Base-by-base conservation (phyloP, 139 green algal genomes). In the Limnomonas spitsbergensis region DNA sequence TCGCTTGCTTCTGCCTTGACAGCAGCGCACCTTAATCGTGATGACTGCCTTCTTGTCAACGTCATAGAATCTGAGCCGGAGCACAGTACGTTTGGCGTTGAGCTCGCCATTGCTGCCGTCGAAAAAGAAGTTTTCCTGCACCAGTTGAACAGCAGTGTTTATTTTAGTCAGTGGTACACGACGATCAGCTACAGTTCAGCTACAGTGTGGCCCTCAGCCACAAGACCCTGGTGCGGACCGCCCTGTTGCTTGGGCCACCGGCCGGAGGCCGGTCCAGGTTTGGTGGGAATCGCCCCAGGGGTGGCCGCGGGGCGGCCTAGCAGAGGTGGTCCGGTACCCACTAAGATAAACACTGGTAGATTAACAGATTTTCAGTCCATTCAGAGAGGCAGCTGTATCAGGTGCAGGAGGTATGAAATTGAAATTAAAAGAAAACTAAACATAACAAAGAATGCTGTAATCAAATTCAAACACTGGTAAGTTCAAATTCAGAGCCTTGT, bases 61-160 rank as follows among this genome's bases (percentile, higher is more conserved):
- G 78, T 94, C 81, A 76, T 95, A 97, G 73, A 98, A 96, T n/a
- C 94, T 84, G 31, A 95, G 56, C 2, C 94, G 87, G 73, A 98
- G 85, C 47, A 97, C 89, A 31, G 89, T 80, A 0, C 84, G 85
- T 36, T 81, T 52, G 4, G 54, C 72, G 78, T 87, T 91, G 7
- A 98, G 89, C 89, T 98, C 93, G 27, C 83, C 35, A 0, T 85
- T 71, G 2, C 80, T 53, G n/a, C 95, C 93, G 70, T 98, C 95
- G 53, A 98, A 98, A 76, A 98, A 98, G 79, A 89, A 93, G 86
- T 98, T 98, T 66, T 98, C 94, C 83, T 98, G n/a, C n/a, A n/a
- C n/a, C n/a, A n/a, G n/a, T n/a, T n/a, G n/a, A n/a, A n/a, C n/a
- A n/a, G n/a, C n/a, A n/a, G n/a, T n/a, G n/a, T n/a, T n/a, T n/a